Base-by-base conservation (phyloP, 2,329 filamentous ascomycete species). In the Colletotrichum siamense region DNA sequence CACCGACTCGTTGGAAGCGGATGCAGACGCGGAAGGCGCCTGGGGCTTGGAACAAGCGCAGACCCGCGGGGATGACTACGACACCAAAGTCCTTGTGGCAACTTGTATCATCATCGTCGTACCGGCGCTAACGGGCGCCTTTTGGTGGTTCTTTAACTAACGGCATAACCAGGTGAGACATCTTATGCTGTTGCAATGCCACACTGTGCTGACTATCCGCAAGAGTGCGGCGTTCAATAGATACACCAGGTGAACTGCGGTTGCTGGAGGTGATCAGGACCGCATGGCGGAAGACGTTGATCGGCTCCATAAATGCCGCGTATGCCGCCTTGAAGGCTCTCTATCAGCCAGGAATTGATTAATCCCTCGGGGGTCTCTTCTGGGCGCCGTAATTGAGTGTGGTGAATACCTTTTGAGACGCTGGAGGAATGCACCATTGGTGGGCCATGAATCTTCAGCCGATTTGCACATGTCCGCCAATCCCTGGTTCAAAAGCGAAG, bases 121-220 rank as follows among this genome's bases (percentile, higher is more conserved):
- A 4, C 39, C 39, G 9, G 39, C 39, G 39, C 9, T 44, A 4
- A 44, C 39, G 39, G 39, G 39, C 6, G 39, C 39, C 0, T 0
- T 44, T 0, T 44, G 39, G 39, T 44, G 39, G 39, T 44, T 44
- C 39, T 12, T 44, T 2, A 44, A 44, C 39, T 44, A 6, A n/a
- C 3, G 18, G 0, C 18, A 44, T 6, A 1, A 1, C 39, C 39
- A 44, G 5, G 39, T 44, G 39, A 44, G 39, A n/a, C 3, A 0
- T 44, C 9, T 6, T 44, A n/a, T 6, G 5, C 9, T 44, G 1
- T n/a, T 12, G 9, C 3, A 44, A 6, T 44, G 39, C 0, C 2
- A n/a, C 3, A n/a, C 18, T 44, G 9, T 44, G 39, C 39, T 44
- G 39, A 44, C 9, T n/a, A 44, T 44, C 39, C 39, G 39, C 18